phyloP scores from a whole-genome alignment of 2,329 filamentous ascomycete species.

The Grosmannia huntii region DNA sequence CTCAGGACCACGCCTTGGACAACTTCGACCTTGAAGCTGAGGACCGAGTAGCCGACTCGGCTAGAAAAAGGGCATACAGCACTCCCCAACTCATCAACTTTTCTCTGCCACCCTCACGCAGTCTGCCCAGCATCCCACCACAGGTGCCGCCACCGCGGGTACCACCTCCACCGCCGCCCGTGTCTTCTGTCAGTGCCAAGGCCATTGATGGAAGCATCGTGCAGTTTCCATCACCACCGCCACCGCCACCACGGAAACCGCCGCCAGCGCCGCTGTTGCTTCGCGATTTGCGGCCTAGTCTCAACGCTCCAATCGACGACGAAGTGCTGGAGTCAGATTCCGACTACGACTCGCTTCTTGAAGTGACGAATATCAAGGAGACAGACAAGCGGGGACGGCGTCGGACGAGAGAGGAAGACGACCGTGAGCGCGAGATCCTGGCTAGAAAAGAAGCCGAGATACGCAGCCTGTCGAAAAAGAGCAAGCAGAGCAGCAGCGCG shows the following conservation, averaged over 20 bases:
- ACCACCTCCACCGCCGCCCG: conserved; percentile 19
- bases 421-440: conserved; percentile 60
- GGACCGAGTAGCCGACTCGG: conserved; percentile 32
- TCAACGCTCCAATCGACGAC: conserved; percentile 32
- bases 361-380: conserved; percentile 49
- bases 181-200: conserved; percentile 18
- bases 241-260: conserved; percentile 59
- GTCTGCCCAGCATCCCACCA: conserved; percentile 38
- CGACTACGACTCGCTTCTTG: conserved; percentile 69
- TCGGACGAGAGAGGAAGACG: conserved; percentile 80
- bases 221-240: conserved; percentile 39
- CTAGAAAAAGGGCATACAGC: conserved; percentile 31
- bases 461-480: conserved; percentile 63
- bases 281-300: conserved; percentile 26
- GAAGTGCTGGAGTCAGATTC: conserved; percentile 62
- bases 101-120: conserved; percentile 42
- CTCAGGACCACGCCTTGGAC: conserved; percentile 45
- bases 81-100: conserved; percentile 36
- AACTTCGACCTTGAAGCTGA: conserved; percentile 43
- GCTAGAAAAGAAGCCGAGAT: conserved; percentile 54
- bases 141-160: conserved; percentile 39
- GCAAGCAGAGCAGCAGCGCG: conserved; percentile 41
- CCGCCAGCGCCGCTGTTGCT: conserved; percentile 78
- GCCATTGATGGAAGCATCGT: conserved; percentile 31
- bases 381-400: conserved; percentile 57